Percentiles rank a stretch among this genome's conserved stretches.
These are phyloP conservation scores for Periconia digitata DNA, from an alignment of 2,329 filamentous ascomycete species.

Conservation along the genomic window DNA sequence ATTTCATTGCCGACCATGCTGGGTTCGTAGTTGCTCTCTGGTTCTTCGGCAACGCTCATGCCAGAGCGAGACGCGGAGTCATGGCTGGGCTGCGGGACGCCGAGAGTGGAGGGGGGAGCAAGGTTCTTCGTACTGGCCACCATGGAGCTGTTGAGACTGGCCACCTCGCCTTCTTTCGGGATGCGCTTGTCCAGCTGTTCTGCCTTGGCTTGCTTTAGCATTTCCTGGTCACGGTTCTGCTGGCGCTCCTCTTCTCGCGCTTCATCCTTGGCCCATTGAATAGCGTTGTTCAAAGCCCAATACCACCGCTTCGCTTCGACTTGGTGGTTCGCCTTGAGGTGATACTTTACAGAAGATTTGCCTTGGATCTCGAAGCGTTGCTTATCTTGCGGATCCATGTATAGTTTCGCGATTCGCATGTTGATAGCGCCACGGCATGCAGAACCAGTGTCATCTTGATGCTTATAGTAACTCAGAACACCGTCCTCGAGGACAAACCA, in stretches of 20 bases:
- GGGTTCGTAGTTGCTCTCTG: conserved; percentile 59
- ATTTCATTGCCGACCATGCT: conserved; percentile 59
- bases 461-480: conserved; percentile 97
- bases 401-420: conserved; percentile 91
- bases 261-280: conserved; percentile 97
- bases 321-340: conserved; percentile 95
- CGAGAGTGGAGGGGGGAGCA: conserved; percentile 49
- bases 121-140: conserved; percentile 31
- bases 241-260: conserved; percentile 85
- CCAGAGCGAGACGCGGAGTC: conserved; percentile 39
- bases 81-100: conserved; percentile 50
- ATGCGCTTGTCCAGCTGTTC: conserved; percentile 63
- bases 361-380: conserved; percentile 97
- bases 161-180: conserved; percentile 44
- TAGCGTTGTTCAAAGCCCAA: conserved; percentile 98
- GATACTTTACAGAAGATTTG: conserved; percentile 98
- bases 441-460: conserved; percentile 94
- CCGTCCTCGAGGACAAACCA: conserved; percentile 99
- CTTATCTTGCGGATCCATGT: conserved; percentile 97
- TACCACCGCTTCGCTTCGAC: conserved; percentile 99
- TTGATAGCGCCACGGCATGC: conserved; percentile 98
- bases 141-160: conserved; percentile 40
- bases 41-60: conserved; percentile 57
- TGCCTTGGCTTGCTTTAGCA: conserved; percentile 73
- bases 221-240: conserved; percentile 72